A percentile compares a stretch with the other conserved stretches of the same genome.
Evolutionary conservation across 1,139 yeast species (phyloP).

Genomic region (Scheffersomyces lignicola): DNA sequence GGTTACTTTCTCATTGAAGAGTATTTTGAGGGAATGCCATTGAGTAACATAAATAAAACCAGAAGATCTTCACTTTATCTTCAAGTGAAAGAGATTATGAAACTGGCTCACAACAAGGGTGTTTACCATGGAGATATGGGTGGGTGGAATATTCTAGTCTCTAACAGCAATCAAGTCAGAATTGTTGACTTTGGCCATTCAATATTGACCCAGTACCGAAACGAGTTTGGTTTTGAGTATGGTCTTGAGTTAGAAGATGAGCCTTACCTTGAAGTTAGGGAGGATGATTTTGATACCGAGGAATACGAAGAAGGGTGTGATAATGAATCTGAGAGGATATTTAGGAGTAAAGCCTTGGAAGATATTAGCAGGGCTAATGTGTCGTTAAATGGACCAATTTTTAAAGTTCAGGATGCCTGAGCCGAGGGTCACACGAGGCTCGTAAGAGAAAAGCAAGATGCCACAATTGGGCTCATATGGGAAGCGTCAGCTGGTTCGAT

Average conservation of each 20-base stretch:
- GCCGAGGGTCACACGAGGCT: too few species aligned
- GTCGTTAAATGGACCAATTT: too few species aligned
- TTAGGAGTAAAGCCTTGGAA: too few species aligned
- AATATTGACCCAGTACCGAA: not conserved
- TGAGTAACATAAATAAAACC: not conserved
- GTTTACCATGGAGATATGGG: not conserved
- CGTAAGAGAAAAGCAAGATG: too few species aligned
- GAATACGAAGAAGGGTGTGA: too few species aligned
- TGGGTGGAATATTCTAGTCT: conserved; percentile 1
- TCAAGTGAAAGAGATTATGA: not conserved
- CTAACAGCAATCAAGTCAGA: not conserved
- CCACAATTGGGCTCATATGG: too few species aligned
- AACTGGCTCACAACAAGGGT: not conserved
- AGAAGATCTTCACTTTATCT: not conserved
- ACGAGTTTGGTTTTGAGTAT: conserved; percentile 1
- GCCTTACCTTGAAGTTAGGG: conserved; percentile 1
- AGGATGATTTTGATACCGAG: too few species aligned
- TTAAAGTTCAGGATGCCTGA: too few species aligned
- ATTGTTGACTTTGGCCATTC: not conserved
- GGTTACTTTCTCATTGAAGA: conserved; percentile 1
- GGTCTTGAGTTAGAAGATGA: conserved; percentile 1
- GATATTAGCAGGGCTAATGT: too few species aligned
- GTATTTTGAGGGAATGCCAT: not conserved
- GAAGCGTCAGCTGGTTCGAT: too few species aligned
- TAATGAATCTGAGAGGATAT: too few species aligned